These are phyloP conservation scores for Medicago ruthenica DNA, from an alignment of 306 rosid species.

Conservation along the genomic window DNA sequence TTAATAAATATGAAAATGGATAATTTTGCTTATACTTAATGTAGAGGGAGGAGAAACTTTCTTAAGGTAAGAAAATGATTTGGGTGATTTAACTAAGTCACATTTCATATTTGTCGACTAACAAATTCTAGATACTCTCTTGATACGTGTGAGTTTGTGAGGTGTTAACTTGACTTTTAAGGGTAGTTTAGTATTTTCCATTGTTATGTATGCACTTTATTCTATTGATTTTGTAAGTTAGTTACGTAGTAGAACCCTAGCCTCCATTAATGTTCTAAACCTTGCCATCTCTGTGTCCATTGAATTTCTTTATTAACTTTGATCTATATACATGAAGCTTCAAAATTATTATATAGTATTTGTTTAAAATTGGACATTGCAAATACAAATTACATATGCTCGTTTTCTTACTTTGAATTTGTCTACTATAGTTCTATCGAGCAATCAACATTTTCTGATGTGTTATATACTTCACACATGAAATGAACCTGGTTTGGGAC, in stretches of 20 bases:
- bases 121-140: not conserved
- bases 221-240: conserved; percentile 15
- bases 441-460: no score
- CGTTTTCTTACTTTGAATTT: conserved; percentile 30
- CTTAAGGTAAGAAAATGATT: not conserved
- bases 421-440: not conserved
- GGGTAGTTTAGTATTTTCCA: not conserved
- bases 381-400: conserved; percentile 10
- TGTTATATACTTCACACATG: no score
- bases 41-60: not conserved
- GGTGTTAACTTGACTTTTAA: not conserved
- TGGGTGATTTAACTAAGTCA: not conserved
- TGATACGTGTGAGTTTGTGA: not conserved
- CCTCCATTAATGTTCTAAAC: conserved; percentile 4
- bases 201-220: not conserved
- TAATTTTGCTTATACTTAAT: no score
- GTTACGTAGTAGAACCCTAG: not conserved
- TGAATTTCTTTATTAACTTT: not conserved
- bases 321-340: not conserved
- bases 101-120: not conserved
- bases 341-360: conserved; percentile 11
- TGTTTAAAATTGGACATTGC: conserved; percentile 13
- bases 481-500: no score
- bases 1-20: no score
- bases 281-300: not conserved